A percentile compares a stretch with the other conserved stretches of the same genome.
phyloP scores from a whole-genome alignment of 2,329 filamentous ascomycete species.

The Ophiostoma sp. region DNA sequence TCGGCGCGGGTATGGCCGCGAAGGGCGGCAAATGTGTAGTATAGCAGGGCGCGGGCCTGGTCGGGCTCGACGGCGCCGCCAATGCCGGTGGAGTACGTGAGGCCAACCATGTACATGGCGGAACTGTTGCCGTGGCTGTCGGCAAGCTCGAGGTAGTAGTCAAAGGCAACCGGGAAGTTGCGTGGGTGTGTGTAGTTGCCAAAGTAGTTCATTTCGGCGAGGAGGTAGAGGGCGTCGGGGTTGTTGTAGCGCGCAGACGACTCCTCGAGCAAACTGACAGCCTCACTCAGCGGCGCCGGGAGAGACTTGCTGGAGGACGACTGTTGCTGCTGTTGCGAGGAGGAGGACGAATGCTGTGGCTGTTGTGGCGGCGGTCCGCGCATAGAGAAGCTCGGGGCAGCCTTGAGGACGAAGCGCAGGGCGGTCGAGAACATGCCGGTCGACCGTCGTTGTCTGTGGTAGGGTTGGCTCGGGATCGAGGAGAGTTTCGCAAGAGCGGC shows the following conservation, averaged over 20 bases:
- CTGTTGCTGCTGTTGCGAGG: slow-evolving; percentile 23
- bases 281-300: slow-evolving; percentile 50
- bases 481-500: slow-evolving; percentile 52
- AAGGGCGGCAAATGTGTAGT: slow-evolving; percentile 90
- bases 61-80: slow-evolving; percentile 78
- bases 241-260: slow-evolving; percentile 59
- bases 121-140: slow-evolving; percentile 79
- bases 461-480: slow-evolving; percentile 49
- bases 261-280: slow-evolving; percentile 54
- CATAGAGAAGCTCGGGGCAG: slow-evolving; percentile 52
- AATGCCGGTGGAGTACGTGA: slow-evolving; percentile 94
- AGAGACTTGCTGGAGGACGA: slow-evolving; percentile 40
- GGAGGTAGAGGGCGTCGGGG: slow-evolving; percentile 81
- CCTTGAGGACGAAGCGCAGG: slow-evolving; percentile 48
- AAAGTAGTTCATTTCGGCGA: slow-evolving; percentile 95
- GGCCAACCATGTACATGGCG: slow-evolving; percentile 91
- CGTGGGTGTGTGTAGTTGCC: slow-evolving; percentile 88
- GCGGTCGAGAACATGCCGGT: slow-evolving; percentile 46
- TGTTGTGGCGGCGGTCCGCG: slow-evolving; percentile 43
- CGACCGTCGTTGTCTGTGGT: slow-evolving; percentile 47
- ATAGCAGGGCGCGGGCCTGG: slow-evolving; percentile 87
- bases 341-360: not conserved
- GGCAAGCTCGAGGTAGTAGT: slow-evolving; percentile 77
- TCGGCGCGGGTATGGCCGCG: slow-evolving; percentile 80
- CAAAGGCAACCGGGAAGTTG: slow-evolving; percentile 77